Evolutionary conservation across 768 basidiomycete species (phyloP).

Genomic region (Mycena epipterygia): DNA sequence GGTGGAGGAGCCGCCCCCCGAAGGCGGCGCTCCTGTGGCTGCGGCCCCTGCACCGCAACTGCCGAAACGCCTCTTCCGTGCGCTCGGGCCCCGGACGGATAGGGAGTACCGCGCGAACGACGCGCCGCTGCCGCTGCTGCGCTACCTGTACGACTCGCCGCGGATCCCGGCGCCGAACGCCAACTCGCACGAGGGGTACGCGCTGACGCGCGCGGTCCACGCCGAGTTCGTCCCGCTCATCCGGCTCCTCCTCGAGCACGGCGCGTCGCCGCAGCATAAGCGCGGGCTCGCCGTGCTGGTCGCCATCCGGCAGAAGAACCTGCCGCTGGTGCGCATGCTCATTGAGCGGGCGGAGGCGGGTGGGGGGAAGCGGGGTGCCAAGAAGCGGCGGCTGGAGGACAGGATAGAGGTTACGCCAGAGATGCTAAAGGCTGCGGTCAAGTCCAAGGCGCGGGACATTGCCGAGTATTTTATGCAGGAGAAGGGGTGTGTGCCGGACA

Average conservation of each 20-base stretch:
- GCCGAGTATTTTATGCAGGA: conserved; percentile 77
- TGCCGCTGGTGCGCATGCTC: conserved; percentile 80
- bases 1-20: not conserved
- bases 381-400: conserved; percentile 72
- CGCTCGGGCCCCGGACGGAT: conserved; percentile 51
- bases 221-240: conserved; percentile 75
- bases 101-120: conserved; percentile 62
- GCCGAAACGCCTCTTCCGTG: conserved; percentile 77
- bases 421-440: conserved; percentile 79
- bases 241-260: conserved; percentile 75
- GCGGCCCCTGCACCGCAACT: conserved; percentile 57
- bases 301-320: conserved; percentile 80
- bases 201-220: conserved; percentile 83
- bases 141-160: conserved; percentile 63
- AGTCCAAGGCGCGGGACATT: conserved; percentile 75
- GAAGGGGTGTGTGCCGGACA: conserved; percentile 81
- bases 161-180: conserved; percentile 58
- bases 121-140: conserved; percentile 75
- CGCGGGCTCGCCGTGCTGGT: conserved; percentile 76
- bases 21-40: not conserved
- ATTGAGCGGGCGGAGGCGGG: conserved; percentile 66
- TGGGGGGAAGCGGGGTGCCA: conserved; percentile 49
- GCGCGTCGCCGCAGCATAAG: conserved; percentile 78
- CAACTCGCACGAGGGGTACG: conserved; percentile 86
- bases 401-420: conserved; percentile 64